A percentile compares a stretch with the other conserved stretches of the same genome.
Evolutionary conservation across 129 eudicot genomes (phyloP).

Genomic region (Mikania micrantha): DNA sequence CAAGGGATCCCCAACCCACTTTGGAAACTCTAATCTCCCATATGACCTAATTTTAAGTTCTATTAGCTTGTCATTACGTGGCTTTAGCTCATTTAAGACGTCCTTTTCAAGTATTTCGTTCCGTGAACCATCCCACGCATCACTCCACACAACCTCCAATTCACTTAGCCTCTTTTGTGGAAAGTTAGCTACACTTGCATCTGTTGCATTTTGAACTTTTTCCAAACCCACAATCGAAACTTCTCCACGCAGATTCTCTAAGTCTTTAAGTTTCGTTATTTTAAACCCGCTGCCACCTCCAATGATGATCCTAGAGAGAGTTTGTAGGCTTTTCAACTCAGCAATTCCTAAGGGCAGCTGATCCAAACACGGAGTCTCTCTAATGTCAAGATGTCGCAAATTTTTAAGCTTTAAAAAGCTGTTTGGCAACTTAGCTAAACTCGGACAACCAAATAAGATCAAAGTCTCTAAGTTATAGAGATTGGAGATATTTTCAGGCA

Average conservation of each 20-base stretch:
- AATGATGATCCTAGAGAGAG: too few species aligned
- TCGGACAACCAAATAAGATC: background rate
- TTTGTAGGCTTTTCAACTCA: conserved; percentile 13
- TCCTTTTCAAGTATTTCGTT: background rate
- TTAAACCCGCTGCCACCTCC: conserved; percentile 3
- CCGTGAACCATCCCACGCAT: background rate
- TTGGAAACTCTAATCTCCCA: background rate
- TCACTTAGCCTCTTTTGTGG: background rate
- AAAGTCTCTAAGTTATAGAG: background rate
- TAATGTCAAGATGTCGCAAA: background rate
- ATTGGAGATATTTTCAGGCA: background rate
- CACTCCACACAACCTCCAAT: background rate
- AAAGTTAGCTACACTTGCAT: background rate
- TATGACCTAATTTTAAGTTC: background rate
- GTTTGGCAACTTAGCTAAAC: background rate
- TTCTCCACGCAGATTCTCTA: background rate
- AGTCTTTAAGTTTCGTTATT: background rate
- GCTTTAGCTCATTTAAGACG: background rate
- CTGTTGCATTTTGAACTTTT: background rate
- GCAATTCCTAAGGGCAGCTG: conserved; percentile 20
- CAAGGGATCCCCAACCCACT: background rate
- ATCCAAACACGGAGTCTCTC: background rate
- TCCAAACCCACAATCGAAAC: background rate
- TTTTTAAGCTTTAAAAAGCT: background rate
- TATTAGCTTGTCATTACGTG: background rate